phyloP scores from a whole-genome alignment of 139 green algal genomes.

The Limnomonas spitsbergensis region DNA sequence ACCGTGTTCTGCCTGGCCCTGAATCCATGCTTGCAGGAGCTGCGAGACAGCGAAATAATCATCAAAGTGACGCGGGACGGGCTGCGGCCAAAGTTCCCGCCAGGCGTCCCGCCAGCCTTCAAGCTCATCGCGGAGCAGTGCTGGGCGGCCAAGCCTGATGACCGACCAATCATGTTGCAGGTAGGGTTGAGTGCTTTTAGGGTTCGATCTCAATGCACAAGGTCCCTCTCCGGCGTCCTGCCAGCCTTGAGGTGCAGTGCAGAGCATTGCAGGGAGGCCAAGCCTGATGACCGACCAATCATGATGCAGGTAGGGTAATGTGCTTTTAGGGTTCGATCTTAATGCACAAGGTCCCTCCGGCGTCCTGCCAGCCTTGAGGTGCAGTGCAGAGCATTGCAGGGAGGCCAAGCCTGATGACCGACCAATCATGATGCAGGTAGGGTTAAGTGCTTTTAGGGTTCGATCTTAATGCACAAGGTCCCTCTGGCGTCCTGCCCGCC shows the following conservation, averaged over 20 bases:
- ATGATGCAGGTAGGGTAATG: neutral
- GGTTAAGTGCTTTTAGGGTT: neutral
- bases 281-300: neutral
- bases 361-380: neutral
- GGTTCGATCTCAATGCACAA: neutral
- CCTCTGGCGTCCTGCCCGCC: neutral
- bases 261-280: neutral
- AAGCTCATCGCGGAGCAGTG: neutral
- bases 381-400: neutral
- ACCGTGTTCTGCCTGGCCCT: neutral
- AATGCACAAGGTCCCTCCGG: neutral
- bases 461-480: neutral
- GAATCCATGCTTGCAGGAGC: neutral
- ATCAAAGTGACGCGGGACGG: neutral
- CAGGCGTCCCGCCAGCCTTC: neutral
- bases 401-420: neutral
- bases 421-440: neutral
- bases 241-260: neutral
- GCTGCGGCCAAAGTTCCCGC: neutral
- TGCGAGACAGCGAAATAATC: neutral
- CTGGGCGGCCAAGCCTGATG: neutral
- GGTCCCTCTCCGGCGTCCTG: neutral
- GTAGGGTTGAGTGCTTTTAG: neutral
- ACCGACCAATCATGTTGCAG: neutral
- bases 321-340: neutral